Evolutionary conservation across 192 early-diverging fungal species (phyloP), one percentile per base, ranked within the genome.

Genomic region (Piromyces sp.): DNA sequence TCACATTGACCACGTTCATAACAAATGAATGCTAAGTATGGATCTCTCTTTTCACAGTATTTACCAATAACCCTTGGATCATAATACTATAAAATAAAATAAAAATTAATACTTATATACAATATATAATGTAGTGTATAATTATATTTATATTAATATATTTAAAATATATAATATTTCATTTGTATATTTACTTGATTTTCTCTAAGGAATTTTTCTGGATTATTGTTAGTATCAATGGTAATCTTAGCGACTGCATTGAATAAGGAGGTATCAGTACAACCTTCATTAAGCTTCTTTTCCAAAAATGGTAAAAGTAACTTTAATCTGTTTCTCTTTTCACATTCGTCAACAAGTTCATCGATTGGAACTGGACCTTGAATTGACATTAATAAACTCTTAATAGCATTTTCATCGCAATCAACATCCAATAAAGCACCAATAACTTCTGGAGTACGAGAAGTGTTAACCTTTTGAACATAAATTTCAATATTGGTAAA

Each of bases 201-300:
- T 81, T 93, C 93, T 84, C 90, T 93, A 82, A 99, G 88, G 92
- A 99, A 99, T 80, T 91, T 89, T 85, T 99, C 98, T 16, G 98
- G 94, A 81, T 98, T 97, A 85, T 95, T 97, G 92, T 98, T 99
- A 86, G 94, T 98, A 86, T 99, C 98, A 83, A 99, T 98, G 86
- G 97, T 98, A 81, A 99, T 98, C 90, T 98, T 99, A 82, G 96
- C 98, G 78, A 99, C 87, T 16, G 98, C 96, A 84, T 99, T 99
- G 89, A 95, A 97, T 16, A 99, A 90, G n/a, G 93, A 93, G 11
- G 93, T 86, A 84, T 99, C 98, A 82, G 91, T 89, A 83, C 92
- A 94, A 11, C 95, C 96, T 84, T 95, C 95, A 86, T 93, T 93
- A 42, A 93, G 91, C 86, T 93, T 93, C 83, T 88, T 88, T 86